These are phyloP conservation scores for Neofusicoccum cordaticola DNA, from an alignment of 2,329 filamentous ascomycete genomes.

Conservation along the genomic window DNA sequence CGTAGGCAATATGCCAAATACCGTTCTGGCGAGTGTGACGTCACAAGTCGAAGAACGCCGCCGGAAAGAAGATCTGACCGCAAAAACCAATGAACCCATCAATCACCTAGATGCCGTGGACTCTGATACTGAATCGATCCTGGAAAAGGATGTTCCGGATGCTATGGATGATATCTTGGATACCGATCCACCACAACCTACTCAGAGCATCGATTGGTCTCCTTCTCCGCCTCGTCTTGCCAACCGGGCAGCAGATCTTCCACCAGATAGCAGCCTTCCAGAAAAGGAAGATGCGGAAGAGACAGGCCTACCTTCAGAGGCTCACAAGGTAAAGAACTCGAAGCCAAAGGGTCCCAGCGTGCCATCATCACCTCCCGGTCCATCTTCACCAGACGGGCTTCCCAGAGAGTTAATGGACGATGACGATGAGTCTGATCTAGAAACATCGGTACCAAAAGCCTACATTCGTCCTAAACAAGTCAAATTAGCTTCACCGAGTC, in stretches of 20 bases:
- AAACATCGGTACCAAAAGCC: background rate
- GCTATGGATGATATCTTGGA: background rate
- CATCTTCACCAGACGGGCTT: too few relatives aligned
- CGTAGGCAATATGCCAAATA: background rate
- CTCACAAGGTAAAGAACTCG: too few relatives aligned
- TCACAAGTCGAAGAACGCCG: background rate
- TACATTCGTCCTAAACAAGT: background rate
- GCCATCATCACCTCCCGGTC: background rate
- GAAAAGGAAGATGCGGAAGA: background rate
- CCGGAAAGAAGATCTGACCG: background rate
- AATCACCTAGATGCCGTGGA: too few relatives aligned
- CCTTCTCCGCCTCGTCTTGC: background rate
- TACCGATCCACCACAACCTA: background rate
- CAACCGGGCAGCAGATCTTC: background rate
- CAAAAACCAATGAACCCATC: background rate
- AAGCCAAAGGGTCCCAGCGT: background rate
- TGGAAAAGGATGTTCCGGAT: background rate
- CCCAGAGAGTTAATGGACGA: background rate
- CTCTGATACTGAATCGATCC: too few relatives aligned
- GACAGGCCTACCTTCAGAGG: too few relatives aligned
- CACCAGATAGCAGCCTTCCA: background rate
- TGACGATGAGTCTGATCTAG: background rate
- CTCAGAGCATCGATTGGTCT: background rate
- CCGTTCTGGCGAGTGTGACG: background rate
- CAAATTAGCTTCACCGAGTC: background rate